Evolutionary conservation across 2,329 filamentous ascomycete species (phyloP), one percentile per base, ranked within the genome.

Genomic region (Hymenoscyphus occultus): DNA sequence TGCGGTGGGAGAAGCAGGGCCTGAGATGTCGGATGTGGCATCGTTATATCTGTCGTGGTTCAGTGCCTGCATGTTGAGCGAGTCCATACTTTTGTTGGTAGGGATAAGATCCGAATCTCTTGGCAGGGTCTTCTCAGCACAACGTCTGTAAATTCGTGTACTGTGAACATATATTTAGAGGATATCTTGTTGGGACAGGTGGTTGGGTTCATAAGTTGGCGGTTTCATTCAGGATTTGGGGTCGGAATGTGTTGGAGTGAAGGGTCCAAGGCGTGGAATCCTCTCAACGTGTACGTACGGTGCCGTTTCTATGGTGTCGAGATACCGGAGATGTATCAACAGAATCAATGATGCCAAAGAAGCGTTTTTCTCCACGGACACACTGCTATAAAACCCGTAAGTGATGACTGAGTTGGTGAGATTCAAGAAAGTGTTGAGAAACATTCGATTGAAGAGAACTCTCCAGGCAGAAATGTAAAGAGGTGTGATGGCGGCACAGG

Each of bases 31-130:
- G 12, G 45, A 51, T 22, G n/a, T 57, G 22, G 60, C 60, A 62
- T 57, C 60, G 12, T 68, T 40, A 42, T 64, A 56, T 28, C n/a
- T 12, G 56, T 57, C 32, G 3, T 65, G 63, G 59, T 62, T 56
- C 45, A 65, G 63, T 40, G 61, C 56, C 16, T 56, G 62, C 42
- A 42, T 64, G 45, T 54, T 14, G 54, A 56, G 57, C n/a, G 45
- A 32, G 39, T 35, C 60, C 35, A 51, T 58, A 22, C 31, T 35
- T 42, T 39, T 58, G 40, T 58, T 51, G 39, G 59, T 54, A 54
- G 19, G 48, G 48, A 51, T 54, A 13, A 54, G 48, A 54, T 28
- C 48, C 48, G 48, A 54, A 54, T 35, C 28, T 9, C 32, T 58
- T 48, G 59, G 54, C 42, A 42, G 54, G 63, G 54, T 31, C 35